phyloP scores from a whole-genome alignment of 1,284 basidiomycete species.

The Malassezia pachydermatis region DNA sequence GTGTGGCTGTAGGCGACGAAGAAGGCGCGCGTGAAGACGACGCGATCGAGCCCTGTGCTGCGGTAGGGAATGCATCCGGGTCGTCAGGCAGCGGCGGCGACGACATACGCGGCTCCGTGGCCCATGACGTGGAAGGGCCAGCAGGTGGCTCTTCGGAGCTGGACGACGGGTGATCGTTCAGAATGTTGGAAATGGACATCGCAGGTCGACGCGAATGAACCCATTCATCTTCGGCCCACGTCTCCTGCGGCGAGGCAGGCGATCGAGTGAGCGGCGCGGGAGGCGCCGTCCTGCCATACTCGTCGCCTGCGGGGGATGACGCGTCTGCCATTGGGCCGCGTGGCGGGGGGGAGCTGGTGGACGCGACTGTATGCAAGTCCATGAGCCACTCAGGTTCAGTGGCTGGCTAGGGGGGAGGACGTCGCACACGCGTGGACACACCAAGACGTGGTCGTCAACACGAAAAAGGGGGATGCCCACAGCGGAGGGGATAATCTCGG shows the following conservation, averaged over 20 bases:
- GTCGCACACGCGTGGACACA: no score
- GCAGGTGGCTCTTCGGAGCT: not conserved
- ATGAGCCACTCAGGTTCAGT: not conserved
- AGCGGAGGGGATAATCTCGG: no score
- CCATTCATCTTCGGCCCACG: constrained; percentile 8
- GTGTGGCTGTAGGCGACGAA: not conserved
- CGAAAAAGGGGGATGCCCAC: no score
- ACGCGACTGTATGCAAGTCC: not conserved
- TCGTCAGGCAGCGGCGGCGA: not conserved
- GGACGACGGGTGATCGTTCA: constrained; percentile 6
- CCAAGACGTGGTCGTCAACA: no score
- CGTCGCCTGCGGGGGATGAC: not conserved
- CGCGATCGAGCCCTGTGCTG: not conserved
- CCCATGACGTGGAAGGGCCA: not conserved
- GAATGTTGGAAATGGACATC: constrained; percentile 16
- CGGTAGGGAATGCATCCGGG: no score
- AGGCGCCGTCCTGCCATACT: not conserved
- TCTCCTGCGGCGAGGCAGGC: constrained; percentile 1
- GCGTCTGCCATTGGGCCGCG: not conserved
- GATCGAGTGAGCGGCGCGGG: not conserved
- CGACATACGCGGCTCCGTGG: not conserved
- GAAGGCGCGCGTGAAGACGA: not conserved
- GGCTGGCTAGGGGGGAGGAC: not conserved
- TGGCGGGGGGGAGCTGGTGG: no score
- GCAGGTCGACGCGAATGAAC: constrained; percentile 12